These are phyloP conservation scores for Chrysochromulina tobinii DNA, from an alignment of 78 protist species.

Conservation along the genomic window DNA sequence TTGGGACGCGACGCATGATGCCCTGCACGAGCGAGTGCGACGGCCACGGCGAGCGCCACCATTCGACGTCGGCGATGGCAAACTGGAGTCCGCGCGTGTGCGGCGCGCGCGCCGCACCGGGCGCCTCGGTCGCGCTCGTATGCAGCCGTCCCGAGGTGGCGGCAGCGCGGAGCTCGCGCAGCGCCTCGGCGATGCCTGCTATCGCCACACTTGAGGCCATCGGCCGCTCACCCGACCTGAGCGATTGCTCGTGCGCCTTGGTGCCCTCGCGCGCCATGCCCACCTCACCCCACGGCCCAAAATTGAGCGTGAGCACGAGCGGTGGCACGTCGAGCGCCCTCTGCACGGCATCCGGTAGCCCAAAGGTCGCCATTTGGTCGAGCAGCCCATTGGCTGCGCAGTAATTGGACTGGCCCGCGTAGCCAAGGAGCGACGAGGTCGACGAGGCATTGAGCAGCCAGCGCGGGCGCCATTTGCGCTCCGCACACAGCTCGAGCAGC, in stretches of 20 bases:
- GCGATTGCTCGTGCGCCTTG: conserved; percentile 34
- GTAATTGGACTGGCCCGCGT: conserved; percentile 52
- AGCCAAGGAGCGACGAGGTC: conserved; percentile 25
- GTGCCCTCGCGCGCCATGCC: conserved; percentile 47
- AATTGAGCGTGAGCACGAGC: not conserved
- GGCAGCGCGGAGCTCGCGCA: not conserved
- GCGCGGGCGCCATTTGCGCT: not conserved
- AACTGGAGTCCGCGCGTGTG: conserved; percentile 3
- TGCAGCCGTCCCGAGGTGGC: not conserved
- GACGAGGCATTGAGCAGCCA: conserved; percentile 14
- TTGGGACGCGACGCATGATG: not conserved
- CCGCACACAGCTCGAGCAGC: not conserved
- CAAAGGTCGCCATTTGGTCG: conserved; percentile 10
- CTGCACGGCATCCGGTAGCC: not conserved
- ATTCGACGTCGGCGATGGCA: not conserved
- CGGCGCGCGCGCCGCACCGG: not conserved
- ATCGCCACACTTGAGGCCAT: not conserved
- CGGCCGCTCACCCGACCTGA: conserved; percentile 26
- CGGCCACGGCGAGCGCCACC: conserved; percentile 35
- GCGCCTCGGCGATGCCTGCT: not conserved
- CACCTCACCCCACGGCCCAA: conserved; percentile 53
- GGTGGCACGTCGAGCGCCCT: not conserved
- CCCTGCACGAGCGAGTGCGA: conserved; percentile 6
- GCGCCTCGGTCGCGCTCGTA: no score
- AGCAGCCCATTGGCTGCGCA: conserved; percentile 46